These are phyloP conservation scores for Curvularia eragrostidis DNA, from an alignment of 2,329 filamentous ascomycete species.

Conservation along the genomic window DNA sequence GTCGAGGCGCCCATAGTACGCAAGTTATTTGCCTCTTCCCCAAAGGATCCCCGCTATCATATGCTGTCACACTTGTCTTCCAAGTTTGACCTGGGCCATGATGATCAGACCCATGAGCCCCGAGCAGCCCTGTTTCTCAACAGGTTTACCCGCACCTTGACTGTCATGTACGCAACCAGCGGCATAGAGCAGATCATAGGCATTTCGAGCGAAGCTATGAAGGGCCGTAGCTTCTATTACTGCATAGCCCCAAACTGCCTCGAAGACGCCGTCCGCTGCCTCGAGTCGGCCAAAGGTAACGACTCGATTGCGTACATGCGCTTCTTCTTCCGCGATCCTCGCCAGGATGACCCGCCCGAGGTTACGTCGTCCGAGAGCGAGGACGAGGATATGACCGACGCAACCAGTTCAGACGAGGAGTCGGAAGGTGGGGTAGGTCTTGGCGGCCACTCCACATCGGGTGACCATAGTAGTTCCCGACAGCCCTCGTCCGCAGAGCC, in stretches of 20 bases:
- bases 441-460: conserved; percentile 32
- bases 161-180: conserved; percentile 85
- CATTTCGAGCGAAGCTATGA: conserved; percentile 70
- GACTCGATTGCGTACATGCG: conserved; percentile 90
- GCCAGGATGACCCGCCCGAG: conserved; percentile 55
- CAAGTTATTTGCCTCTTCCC: conserved; percentile 80
- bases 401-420: conserved; percentile 57
- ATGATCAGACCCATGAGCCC: conserved; percentile 71
- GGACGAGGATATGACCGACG: conserved; percentile 57
- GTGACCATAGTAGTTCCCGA: conserved; percentile 23
- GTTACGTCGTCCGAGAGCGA: conserved; percentile 56
- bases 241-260: conserved; percentile 82
- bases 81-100: conserved; percentile 70
- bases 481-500: conserved; percentile 29
- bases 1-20: conserved; percentile 79
- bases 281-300: conserved; percentile 87
- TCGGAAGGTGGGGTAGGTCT: conserved; percentile 57
- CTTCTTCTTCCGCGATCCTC: conserved; percentile 82
- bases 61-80: conserved; percentile 86
- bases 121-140: conserved; percentile 86
- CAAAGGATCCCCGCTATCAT: conserved; percentile 83
- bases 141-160: conserved; percentile 80
- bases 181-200: conserved; percentile 79
- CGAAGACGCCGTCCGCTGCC: conserved; percentile 74
- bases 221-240: conserved; percentile 83